Evolutionary conservation across 176 grass and related monocot species (phyloP), one percentile per base, ranked within the genome.

Genomic region (Oryza officinalis): DNA sequence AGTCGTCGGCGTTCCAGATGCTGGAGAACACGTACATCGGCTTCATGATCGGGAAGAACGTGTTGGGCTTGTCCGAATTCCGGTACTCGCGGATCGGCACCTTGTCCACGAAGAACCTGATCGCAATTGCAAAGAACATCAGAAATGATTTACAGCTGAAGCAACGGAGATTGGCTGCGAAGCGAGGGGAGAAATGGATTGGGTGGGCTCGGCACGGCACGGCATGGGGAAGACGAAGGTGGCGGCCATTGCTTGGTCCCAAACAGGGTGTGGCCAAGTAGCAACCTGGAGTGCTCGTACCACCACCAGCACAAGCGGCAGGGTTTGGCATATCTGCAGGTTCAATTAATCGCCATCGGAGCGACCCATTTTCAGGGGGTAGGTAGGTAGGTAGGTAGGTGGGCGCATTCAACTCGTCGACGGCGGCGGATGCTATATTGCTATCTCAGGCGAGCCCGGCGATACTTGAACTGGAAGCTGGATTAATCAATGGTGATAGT

Each of bases 1-100:
- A 99, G 81, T 99, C 96, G 71, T 99, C 96, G 35, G 93, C 96
- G 77, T 99, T 95, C 96, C 96, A 99, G 86, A 99, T 99, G 89
- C 96, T 99, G 15, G 96, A 99, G 89, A 99, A 92, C 49, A 99
- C 80, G 89, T 99, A 99, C 96, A 99, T 99, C 0, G 96, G 91
- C 81, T 99, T 99, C 63, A 74, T 2, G 12, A 57, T 76, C 3
- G 96, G 96, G 87, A 99, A 99, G 87, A 92, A 99, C 25, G 17
- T 84, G 83, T 84, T 90, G 12, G 93, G 80, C 76, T 87, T 94
- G 23, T 31, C 78, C 13, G 85, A 83, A 89, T 99, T 96, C 43
- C 92, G 89, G 89, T 89, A 96, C 83, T 94, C 91, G 18, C 96
- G 72, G 43, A 99, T 92, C 1, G 91, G 49, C 80, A 99, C 96